Evolutionary conservation across 139 green algal species (phyloP), one percentile per base, ranked within the genome.

Genomic region (Asterochloris sp.): DNA sequence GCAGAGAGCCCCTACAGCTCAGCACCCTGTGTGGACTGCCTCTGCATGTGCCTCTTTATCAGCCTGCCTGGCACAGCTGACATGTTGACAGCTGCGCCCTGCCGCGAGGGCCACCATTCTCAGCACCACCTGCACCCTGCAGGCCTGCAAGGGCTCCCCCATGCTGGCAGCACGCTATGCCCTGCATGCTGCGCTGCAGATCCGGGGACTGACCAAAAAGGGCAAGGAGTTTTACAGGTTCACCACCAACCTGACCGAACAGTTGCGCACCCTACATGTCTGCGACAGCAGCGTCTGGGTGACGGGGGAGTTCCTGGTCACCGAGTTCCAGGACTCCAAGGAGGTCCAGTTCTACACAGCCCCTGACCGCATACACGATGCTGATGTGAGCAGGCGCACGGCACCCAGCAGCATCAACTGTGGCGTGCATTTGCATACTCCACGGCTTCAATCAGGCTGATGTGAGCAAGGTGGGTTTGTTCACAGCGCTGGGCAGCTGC

Each of bases 211-310:
- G 17, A 85, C 80, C 66, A 87, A 86, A 61, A 89, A 89, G 81
- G 86, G 86, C 29, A 89, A 93, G 78, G 89, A 96, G 87, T 96
- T 96, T 78, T 96, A 95, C 87, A 82, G 81, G 17, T 95, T 95
- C 84, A 90, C 86, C 82, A 93, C 87, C 79, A 86, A 89, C 81
- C 78, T 89, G n/a, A 83, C 80, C 10, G 86, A 89, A 21, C 6
- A 2, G 15, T 86, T 89, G 38, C 47, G 63, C 10, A 76, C 62
- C 11, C 21, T 89, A 27, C 63, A 78, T 54, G 83, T 87, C 8
- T n/a, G 79, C 23, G 80, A 86, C 27, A 24, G 62, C 21, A 78
- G 63, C 71, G 83, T 89, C 27, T 87, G 68, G 67, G 27, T 83
- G 62, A 77, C 78, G n/a, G 83, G 83, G 17, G 83, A 87, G 71